Base-by-base conservation (phyloP, 106 monocot species). In the Allium fistulosum region DNA sequence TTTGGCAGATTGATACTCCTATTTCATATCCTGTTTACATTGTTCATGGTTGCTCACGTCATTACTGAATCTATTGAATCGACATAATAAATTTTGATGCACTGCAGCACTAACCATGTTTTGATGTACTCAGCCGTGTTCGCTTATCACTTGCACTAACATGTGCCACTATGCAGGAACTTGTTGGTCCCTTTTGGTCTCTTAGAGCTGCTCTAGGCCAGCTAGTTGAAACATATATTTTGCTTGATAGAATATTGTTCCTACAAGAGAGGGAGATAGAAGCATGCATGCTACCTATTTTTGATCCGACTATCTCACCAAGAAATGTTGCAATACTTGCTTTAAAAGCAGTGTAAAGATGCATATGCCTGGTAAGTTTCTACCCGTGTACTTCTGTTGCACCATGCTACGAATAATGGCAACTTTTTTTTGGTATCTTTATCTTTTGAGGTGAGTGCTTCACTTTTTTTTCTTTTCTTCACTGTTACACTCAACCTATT, bases 151-250 rank as follows among this genome's bases (percentile, higher is more conserved):
- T 37, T 37, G 37, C 5, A 37, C 37, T 37, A 37, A 37, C 37
- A 37, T 37, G 2, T 37, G 37, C 37, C 37, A 14, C 60, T 55
- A 53, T 92, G 77, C 83, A 95, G 95, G 88, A 80, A 76, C 69
- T 81, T 71, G 73, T 95, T 62, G 95, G 95, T 71, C 88, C 91
- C 56, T 95, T 83, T 62, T 95, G 91, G 95, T 80, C 91, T 74
- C 80, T 95, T 71, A 76, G 91, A 28, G 95, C 85, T 71, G 80
- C 91, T 61, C 73, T 95, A 37, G 91, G 88, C 8, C 91, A 87
- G 59, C 49, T 95, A 68, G 62, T 95, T 14, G 91, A 91, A 77
- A 88, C 91, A 62, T 95, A 88, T 75, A 79, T 95, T 66, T 81
- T 95, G 63, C 88, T 91, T 57, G 95, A 95, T 88, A 77, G 91